Conservation (phyloP, 148 eudicot species). For the Vaccinium vitisidaea region DNA sequence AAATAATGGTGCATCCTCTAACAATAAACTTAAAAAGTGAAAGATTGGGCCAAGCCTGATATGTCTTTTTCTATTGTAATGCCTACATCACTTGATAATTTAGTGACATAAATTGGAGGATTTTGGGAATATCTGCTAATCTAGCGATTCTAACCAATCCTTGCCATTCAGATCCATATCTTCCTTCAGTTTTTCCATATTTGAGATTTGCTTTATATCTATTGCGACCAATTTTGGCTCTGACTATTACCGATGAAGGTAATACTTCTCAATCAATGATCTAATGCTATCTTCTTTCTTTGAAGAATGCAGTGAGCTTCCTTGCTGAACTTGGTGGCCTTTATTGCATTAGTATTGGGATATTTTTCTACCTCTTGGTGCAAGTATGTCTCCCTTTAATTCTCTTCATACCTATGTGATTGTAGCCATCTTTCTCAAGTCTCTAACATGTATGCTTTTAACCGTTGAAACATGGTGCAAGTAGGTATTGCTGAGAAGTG, state of each 20-base stretch:
- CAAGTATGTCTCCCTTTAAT: constrained; percentile 59
- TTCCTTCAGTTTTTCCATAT: background rate
- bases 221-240: background rate
- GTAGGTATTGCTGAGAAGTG: background rate
- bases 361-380: constrained; percentile 78
- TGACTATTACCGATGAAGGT: background rate
- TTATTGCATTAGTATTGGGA: constrained; percentile 78
- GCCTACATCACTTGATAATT: background rate
- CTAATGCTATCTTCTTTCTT: constrained; percentile 33
- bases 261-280: constrained; percentile 14
- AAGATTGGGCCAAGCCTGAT: background rate
- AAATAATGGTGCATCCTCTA: background rate
- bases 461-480: background rate
- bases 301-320: constrained; percentile 80
- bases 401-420: background rate
- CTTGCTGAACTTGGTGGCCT: constrained; percentile 95
- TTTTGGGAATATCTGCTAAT: background rate
- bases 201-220: background rate
- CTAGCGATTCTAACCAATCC: background rate
- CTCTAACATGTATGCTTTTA: background rate
- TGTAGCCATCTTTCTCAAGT: background rate
- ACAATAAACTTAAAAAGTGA: background rate
- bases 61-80: background rate
- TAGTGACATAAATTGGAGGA: background rate
- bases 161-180: background rate